These are phyloP conservation scores for Phycomyces blakesleeanus DNA, from an alignment of 192 early-diverging fungal species.

Conservation along the genomic window DNA sequence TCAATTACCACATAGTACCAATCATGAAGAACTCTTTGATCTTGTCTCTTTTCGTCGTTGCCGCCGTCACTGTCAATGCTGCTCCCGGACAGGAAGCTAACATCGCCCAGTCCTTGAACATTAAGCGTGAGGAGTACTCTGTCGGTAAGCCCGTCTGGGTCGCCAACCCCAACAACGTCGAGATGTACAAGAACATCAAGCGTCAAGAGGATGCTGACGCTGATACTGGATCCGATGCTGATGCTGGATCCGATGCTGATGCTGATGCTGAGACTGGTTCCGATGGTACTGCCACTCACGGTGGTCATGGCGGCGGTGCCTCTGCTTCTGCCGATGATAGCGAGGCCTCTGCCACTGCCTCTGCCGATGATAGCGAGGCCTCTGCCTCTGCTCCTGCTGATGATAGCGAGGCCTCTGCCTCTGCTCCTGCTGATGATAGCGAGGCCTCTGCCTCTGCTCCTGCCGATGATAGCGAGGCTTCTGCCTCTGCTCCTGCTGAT, in stretches of 20 bases:
- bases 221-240: not conserved
- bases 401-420: not conserved
- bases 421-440: not conserved
- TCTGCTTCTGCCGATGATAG: not conserved
- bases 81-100: not conserved
- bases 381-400: not conserved
- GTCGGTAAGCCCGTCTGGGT: not conserved
- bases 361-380: not conserved
- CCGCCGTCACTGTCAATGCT: not conserved
- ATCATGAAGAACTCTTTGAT: constrained; percentile 2
- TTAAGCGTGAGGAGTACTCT: no score
- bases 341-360: not conserved
- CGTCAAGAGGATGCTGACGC: not conserved
- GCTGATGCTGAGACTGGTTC: not conserved
- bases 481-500: not conserved
- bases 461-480: not conserved
- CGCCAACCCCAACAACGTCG: not conserved
- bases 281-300: no score
- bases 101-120: not conserved
- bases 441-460: no score
- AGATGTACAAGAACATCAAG: not conserved
- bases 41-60: not conserved
- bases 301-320: no score
- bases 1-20: no score
- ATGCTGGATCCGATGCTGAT: not conserved